Conservation (phyloP, 1,139 yeast species). For the Nakaseomyces sp. region DNA sequence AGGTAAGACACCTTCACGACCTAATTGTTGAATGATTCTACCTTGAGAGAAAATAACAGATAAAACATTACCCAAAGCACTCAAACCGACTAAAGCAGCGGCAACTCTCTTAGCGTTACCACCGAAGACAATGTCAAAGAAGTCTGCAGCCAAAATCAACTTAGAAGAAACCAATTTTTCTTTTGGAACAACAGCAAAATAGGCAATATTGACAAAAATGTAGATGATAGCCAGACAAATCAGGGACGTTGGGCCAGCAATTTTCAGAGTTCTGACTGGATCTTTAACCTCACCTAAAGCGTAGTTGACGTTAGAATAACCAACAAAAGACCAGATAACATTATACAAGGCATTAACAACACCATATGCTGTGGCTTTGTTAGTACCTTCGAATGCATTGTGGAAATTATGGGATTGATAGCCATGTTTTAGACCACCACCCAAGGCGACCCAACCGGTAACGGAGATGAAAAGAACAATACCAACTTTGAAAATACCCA, state of each 20-base stretch:
- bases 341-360: conserved; percentile 70
- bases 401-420: conserved; percentile 51
- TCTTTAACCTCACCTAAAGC: conserved; percentile 71
- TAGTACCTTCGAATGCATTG: conserved; percentile 50
- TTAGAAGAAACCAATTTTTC: conserved; percentile 53
- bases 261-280: conserved; percentile 57
- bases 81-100: conserved; percentile 64
- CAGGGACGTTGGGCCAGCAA: conserved; percentile 68
- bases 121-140: conserved; percentile 68
- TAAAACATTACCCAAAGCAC: conserved; percentile 71
- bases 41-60: conserved; percentile 75
- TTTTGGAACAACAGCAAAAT: conserved; percentile 68
- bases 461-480: conserved; percentile 60
- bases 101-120: conserved; percentile 53
- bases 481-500: conserved; percentile 64
- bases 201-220: conserved; percentile 61
- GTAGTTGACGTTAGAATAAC: conserved; percentile 70
- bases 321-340: conserved; percentile 74
- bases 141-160: conserved; percentile 63
- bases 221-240: conserved; percentile 51
- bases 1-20: conserved; percentile 64
- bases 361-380: conserved; percentile 62
- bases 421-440: conserved; percentile 52
- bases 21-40: conserved; percentile 66
- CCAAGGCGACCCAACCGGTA: conserved; percentile 77